phyloP scores from a whole-genome alignment of 768 basidiomycete genomes.

The Galerina sulciceps region DNA sequence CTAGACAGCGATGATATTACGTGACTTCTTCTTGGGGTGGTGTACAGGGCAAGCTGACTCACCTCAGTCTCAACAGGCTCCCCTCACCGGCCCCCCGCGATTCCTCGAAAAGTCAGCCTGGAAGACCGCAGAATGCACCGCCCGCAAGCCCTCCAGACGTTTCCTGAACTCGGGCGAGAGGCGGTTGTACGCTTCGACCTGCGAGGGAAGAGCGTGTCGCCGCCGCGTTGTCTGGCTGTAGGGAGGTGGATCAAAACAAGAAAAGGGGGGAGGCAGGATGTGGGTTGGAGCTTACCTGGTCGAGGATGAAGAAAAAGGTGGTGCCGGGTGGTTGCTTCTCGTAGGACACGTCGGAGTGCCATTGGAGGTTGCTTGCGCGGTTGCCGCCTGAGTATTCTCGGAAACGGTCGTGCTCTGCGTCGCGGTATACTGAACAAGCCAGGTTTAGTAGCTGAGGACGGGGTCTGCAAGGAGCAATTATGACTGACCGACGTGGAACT shows the following conservation, averaged over 20 bases:
- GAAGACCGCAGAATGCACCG: conserved; percentile 56
- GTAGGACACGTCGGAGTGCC: conserved; percentile 66
- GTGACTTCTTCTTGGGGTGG: too few relatives aligned
- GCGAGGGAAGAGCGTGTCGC: conserved; percentile 62
- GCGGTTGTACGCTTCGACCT: conserved; percentile 61
- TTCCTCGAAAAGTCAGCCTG: conserved; percentile 51
- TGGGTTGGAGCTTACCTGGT: conserved; percentile 33
- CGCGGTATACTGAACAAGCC: conserved; percentile 48
- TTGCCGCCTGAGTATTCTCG: conserved; percentile 46
- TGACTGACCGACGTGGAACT: conserved; percentile 57
- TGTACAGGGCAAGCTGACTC: too few relatives aligned
- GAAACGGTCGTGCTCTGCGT: conserved; percentile 45
- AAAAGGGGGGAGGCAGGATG: neutral
- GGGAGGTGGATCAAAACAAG: neutral
- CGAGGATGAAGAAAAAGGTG: conserved; percentile 61
- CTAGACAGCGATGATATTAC: too few relatives aligned
- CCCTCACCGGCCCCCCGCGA: conserved; percentile 50
- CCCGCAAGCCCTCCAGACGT: conserved; percentile 58
- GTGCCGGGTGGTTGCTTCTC: conserved; percentile 59
- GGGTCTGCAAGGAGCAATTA: neutral
- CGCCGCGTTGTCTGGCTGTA: conserved; percentile 38
- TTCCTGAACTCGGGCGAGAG: conserved; percentile 64
- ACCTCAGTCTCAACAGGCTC: conserved; percentile 43
- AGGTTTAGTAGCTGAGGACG: neutral
- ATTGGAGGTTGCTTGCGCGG: conserved; percentile 44